These are phyloP conservation scores for Rhodamnia rubescens DNA, from an alignment of 345 rosid genomes.

Conservation along the genomic window DNA sequence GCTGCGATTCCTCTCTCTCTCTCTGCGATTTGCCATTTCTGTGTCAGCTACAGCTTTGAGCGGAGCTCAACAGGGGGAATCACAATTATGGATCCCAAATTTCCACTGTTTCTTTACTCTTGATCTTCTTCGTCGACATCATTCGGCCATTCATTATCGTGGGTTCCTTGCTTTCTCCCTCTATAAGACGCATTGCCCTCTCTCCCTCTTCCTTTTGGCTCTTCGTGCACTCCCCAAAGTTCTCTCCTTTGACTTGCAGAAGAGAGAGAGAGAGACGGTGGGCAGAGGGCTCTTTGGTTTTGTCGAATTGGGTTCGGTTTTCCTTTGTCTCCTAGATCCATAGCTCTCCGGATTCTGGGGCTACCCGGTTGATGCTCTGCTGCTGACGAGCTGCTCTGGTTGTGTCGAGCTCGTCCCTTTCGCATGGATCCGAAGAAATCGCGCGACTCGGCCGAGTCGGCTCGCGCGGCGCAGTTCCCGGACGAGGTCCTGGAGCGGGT, in stretches of 20 bases:
- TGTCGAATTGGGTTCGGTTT: background rate
- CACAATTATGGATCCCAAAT: background rate
- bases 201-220: background rate
- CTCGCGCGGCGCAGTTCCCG: conserved; percentile 26
- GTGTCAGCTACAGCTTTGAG: background rate
- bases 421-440: conserved; percentile 19
- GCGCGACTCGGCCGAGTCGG: conserved; percentile 8
- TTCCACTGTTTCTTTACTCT: background rate
- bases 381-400: background rate
- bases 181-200: background rate
- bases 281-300: background rate
- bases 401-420: background rate
- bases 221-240: background rate
- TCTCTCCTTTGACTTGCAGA: background rate
- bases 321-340: background rate
- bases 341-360: too few relatives aligned
- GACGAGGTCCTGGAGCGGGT: conserved; percentile 61
- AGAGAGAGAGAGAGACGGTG: background rate
- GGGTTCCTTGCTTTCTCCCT: background rate
- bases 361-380: background rate
- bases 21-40: background rate
- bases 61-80: background rate
- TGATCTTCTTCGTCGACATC: background rate
- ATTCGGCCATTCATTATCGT: background rate
- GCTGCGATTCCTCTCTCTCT: background rate